A percentile compares a stretch with the other conserved stretches of the same genome.
Conservation (phyloP, 805 yeast genomes). For the Candida anglica region DNA sequence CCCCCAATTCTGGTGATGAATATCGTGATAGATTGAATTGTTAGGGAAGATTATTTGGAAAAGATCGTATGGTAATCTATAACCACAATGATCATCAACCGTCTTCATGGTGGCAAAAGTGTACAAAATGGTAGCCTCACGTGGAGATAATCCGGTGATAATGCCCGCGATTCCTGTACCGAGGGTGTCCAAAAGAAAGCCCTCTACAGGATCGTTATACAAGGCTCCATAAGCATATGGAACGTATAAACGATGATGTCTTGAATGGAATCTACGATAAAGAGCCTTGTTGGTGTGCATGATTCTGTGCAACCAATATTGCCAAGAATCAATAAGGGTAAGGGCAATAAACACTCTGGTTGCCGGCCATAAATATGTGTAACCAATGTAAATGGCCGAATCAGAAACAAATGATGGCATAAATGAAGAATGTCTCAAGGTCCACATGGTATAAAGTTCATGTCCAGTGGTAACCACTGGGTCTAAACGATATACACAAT, state of each 20-base stretch:
- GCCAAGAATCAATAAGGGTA: slow-evolving; percentile 89
- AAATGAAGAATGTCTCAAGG: slow-evolving; percentile 33
- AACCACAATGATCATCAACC: slow-evolving; percentile 99
- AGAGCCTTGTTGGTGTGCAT: slow-evolving; percentile 82
- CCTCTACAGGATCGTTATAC: slow-evolving; percentile 92
- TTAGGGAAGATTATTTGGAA: slow-evolving; percentile 91
- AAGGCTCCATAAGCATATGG: slow-evolving; percentile 97
- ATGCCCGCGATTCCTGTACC: slow-evolving; percentile 87
- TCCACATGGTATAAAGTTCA: slow-evolving; percentile 47
- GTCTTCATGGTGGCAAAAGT: slow-evolving; percentile 93
- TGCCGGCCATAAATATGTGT: slow-evolving; percentile 61
- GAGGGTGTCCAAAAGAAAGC: slow-evolving; percentile 83
- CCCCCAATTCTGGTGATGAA: slow-evolving; percentile 96
- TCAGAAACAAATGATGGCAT: slow-evolving; percentile 44
- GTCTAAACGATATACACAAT: slow-evolving; percentile 52
- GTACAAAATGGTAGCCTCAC: slow-evolving; percentile 72
- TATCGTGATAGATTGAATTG: slow-evolving; percentile 93
- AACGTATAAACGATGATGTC: slow-evolving; percentile 91
- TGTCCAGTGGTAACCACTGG: slow-evolving; percentile 48
- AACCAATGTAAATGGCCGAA: slow-evolving; percentile 44
- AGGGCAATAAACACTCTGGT: slow-evolving; percentile 62
- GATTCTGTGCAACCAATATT: slow-evolving; percentile 79
- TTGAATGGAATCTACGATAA: slow-evolving; percentile 82
- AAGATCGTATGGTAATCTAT: slow-evolving; percentile 84
- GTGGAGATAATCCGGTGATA: slow-evolving; percentile 58